These are phyloP conservation scores for Cystobasidiopsis lactophilus DNA, from an alignment of 768 basidiomycete genomes.

Conservation along the genomic window DNA sequence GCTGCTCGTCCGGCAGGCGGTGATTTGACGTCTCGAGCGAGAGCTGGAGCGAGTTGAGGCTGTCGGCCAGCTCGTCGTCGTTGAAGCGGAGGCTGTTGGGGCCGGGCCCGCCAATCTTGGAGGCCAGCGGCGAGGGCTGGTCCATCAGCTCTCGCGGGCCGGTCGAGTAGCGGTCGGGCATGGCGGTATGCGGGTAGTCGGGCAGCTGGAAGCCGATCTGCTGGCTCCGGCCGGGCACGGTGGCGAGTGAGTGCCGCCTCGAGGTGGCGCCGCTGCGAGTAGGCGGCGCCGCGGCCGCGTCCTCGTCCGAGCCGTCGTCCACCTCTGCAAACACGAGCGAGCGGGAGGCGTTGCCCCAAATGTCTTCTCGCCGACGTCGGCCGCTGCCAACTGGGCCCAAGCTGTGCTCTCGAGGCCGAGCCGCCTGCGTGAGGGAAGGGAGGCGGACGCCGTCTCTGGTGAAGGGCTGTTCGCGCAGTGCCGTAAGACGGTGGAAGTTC, in stretches of 20 bases:
- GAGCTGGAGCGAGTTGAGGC: conserved; percentile 18
- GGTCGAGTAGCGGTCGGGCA: neutral
- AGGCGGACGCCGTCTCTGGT: neutral
- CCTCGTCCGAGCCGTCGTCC: conserved; percentile 12
- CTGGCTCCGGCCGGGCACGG: conserved; percentile 12
- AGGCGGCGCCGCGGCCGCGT: conserved; percentile 14
- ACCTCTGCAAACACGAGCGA: conserved; percentile 8
- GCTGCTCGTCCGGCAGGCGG: neutral
- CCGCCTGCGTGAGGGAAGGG: neutral
- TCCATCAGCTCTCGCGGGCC: conserved; percentile 9
- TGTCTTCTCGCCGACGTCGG: conserved; percentile 12
- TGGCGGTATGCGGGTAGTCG: neutral
- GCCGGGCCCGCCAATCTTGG: neutral
- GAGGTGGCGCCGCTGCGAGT: conserved; percentile 19
- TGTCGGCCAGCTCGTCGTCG: conserved; percentile 19
- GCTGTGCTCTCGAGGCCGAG: conserved; percentile 3
- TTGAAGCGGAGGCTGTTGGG: conserved; percentile 2
- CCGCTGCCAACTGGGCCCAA: conserved; percentile 16
- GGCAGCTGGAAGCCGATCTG: conserved; percentile 19
- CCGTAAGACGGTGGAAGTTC: too few relatives aligned
- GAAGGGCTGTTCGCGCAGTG: neutral
- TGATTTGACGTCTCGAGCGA: conserved; percentile 16
- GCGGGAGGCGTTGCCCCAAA: conserved; percentile 7
- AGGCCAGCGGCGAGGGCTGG: neutral
- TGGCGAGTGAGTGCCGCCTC: conserved; percentile 19